Evolutionary conservation across 139 green algal species (phyloP), one percentile per base, ranked within the genome.

Genomic region (Ostreobium quekettii): DNA sequence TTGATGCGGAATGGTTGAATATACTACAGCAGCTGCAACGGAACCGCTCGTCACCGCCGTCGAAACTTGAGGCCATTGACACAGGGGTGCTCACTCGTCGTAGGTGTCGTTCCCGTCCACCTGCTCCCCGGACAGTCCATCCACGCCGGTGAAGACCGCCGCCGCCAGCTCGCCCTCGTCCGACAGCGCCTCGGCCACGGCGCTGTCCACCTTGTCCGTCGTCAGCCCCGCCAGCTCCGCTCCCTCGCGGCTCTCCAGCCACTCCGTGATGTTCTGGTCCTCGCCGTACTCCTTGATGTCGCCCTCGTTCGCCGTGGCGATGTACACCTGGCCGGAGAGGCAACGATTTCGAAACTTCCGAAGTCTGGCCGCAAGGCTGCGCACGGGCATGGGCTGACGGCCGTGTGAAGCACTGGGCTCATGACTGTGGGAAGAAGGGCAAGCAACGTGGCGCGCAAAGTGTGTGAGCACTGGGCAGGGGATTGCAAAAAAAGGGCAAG

Each of bases 201-300:
- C 53, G 8, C 53, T n/a, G 7, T 68, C 36, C 24, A 38, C 22
- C 11, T 57, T 68, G 6, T n/a, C 61, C 35, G 38, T 30, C 8
- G 61, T 68, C 35, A 28, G 35, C 19, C 53, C 42, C 30, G 22
- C 61, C 11, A 68, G 36, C 35, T 68, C 61, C 38, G n/a, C 35
- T 5, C 61, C 61, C 30, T n/a, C 11, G 35, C 22, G 11, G 35
- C 22, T 48, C 61, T 68, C 61, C 7, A 56, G 4, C 61, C 61
- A 68, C 6, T 33, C 8, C 8, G 61, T 15, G 36, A 68, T 53
- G 36, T 37, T 37, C 3, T 68, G 61, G 22, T 68, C 36, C 11
- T 68, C 61, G 28, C 4, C 47, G 36, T 71, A 71, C 47, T 71
- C 65, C 56, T 71, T 71, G 3, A 26, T 19, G n/a, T 71, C 65